Percentiles rank a stretch among this genome's conserved stretches.
Evolutionary conservation across 106 monocot genomes (phyloP).

Genomic region (Apostasia ramifera): DNA sequence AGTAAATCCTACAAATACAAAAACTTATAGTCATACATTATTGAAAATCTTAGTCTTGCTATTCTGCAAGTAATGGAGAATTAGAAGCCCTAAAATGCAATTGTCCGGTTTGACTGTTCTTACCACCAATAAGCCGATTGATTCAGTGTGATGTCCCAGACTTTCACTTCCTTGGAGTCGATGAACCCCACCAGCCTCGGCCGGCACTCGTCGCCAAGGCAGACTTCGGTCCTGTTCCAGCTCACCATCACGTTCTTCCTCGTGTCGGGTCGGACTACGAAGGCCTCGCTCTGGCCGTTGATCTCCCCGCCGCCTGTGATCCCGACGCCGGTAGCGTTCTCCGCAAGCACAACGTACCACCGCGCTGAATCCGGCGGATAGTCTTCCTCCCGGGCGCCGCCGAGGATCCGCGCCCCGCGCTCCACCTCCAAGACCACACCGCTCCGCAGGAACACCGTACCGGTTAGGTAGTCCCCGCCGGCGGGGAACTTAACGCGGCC

Average conservation of each 20-base stretch:
- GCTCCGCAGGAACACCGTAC: slow-evolving; percentile 57
- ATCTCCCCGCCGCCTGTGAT: slow-evolving; percentile 87
- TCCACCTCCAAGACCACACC: slow-evolving; percentile 58
- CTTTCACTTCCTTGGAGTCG: slow-evolving; percentile 41
- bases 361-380: slow-evolving; percentile 49
- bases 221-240: slow-evolving; percentile 83
- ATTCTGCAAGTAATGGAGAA: no score
- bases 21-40: no score
- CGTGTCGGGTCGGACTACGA: slow-evolving; percentile 42
- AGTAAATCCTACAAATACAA: no score
- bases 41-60: no score
- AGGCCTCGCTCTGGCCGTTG: slow-evolving; percentile 67
- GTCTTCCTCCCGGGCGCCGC: slow-evolving; percentile 60
- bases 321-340: slow-evolving; percentile 57
- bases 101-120: background rate
- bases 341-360: slow-evolving; percentile 96
- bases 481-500: slow-evolving; percentile 56
- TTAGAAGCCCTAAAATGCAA: no score
- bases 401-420: slow-evolving; percentile 60
- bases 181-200: slow-evolving; percentile 84
- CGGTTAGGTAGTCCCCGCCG: slow-evolving; percentile 62
- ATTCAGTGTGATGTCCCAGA: slow-evolving; percentile 57
- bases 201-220: slow-evolving; percentile 86
- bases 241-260: slow-evolving; percentile 98
- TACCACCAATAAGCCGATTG: slow-evolving; percentile 98